phyloP scores from a whole-genome alignment of 306 rosid species.

The Comarum palustre region DNA sequence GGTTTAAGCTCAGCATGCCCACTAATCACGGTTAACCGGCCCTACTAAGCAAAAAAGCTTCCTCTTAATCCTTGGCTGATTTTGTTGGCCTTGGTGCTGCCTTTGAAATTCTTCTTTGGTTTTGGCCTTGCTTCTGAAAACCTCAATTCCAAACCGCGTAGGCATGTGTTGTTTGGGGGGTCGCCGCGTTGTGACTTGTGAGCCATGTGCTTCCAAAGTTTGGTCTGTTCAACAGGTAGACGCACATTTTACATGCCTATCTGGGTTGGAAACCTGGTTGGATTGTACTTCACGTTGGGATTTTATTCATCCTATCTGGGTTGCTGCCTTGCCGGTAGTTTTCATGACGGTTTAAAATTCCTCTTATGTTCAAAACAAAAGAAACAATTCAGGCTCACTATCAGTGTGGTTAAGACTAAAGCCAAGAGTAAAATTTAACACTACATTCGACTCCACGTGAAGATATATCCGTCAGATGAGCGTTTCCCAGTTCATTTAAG shows the following conservation, averaged over 20 bases:
- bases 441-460: conserved; percentile 26
- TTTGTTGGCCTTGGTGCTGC: neutral
- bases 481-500: conserved; percentile 11
- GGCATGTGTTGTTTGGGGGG: neutral
- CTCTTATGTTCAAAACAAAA: neutral
- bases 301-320: neutral
- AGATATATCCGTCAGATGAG: neutral
- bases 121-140: neutral
- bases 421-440: neutral
- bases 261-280: neutral
- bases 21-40: neutral
- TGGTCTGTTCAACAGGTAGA: neutral
- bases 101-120: neutral
- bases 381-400: neutral
- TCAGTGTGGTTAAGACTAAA: neutral
- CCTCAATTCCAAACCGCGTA: neutral
- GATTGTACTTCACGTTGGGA: neutral
- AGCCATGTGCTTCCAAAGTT: neutral
- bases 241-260: neutral
- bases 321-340: neutral
- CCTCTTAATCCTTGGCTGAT: neutral
- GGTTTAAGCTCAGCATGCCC: conserved; percentile 1
- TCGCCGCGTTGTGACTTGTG: neutral
- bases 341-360: too few relatives aligned
- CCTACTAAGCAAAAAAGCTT: neutral